Percentiles rank a stretch among this genome's conserved stretches.
Conservation (phyloP, 768 basidiomycete genomes). For the Tulasnella sp. region DNA sequence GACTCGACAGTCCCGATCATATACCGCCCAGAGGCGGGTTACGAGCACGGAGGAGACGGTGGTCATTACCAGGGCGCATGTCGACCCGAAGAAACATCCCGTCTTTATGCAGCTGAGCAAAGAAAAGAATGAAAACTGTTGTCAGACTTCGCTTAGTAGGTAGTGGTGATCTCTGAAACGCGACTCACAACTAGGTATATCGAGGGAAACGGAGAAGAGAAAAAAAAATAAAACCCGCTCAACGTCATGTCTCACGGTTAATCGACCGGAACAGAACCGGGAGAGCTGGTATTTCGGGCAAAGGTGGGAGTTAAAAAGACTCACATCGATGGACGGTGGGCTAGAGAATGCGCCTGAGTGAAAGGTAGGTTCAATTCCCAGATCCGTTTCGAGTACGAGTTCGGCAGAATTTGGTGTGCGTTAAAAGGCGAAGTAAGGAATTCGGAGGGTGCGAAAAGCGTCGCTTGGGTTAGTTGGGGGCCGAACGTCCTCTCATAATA, state of each 20-base stretch:
- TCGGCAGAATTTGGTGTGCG: neutral
- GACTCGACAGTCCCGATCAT: neutral
- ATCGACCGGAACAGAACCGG: neutral
- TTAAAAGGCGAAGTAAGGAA: neutral
- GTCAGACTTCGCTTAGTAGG: too few species aligned
- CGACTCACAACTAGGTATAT: neutral
- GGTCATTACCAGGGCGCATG: neutral
- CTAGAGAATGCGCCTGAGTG: neutral
- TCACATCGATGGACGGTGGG: neutral
- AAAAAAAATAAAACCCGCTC: too few species aligned
- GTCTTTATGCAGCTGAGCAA: neutral
- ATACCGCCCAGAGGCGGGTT: constrained; percentile 1
- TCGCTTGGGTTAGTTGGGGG: neutral
- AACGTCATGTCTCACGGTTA: too few species aligned
- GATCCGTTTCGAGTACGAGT: neutral
- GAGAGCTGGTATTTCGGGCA: neutral
- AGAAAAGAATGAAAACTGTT: neutral
- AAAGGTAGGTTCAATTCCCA: neutral
- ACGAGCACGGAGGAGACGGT: neutral
- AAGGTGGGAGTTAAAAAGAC: neutral
- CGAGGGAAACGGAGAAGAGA: too few species aligned
- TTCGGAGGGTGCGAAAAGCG: neutral
- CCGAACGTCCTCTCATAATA: neutral
- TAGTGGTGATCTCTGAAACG: neutral
- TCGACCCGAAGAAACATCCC: neutral